A percentile compares a stretch with the other conserved stretches of the same genome.
Evolutionary conservation across 495 filamentous ascomycete species (phyloP).

Genomic region (Xylaria nigripes): DNA sequence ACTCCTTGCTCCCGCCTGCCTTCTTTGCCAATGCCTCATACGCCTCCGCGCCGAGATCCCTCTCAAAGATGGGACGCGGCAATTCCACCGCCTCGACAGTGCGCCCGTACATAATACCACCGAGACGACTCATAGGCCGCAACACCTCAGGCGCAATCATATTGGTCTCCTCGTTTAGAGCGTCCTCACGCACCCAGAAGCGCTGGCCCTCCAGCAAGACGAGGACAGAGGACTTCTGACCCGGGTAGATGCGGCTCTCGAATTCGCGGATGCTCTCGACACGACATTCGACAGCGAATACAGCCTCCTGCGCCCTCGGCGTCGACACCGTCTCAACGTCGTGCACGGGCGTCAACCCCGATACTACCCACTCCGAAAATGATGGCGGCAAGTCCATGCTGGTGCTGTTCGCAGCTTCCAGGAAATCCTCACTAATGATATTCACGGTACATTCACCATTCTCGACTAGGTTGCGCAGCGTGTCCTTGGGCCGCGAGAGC

Average conservation of each 20-base stretch:
- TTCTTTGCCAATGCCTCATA: constrained; percentile 29
- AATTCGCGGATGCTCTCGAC: constrained; percentile 67
- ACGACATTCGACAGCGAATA: constrained; percentile 74
- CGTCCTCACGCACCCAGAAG: constrained; percentile 89
- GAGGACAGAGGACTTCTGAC: constrained; percentile 64
- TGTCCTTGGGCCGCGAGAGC: constrained; percentile 59
- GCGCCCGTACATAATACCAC: constrained; percentile 76
- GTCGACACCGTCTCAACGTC: constrained; percentile 57
- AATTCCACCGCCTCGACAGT: constrained; percentile 68
- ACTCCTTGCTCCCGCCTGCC: neutral
- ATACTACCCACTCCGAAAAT: constrained; percentile 70
- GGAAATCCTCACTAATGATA: constrained; percentile 73
- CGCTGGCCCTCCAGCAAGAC: constrained; percentile 75
- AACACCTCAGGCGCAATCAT: constrained; percentile 62
- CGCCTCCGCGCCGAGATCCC: constrained; percentile 33
- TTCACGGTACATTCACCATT: constrained; percentile 76
- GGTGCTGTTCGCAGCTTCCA: constrained; percentile 81
- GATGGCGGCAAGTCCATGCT: constrained; percentile 73
- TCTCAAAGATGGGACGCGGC: constrained; percentile 58
- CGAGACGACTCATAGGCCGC: constrained; percentile 68
- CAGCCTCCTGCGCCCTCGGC: constrained; percentile 70
- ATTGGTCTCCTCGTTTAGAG: constrained; percentile 66
- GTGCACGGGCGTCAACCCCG: constrained; percentile 61
- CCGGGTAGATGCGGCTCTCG: constrained; percentile 57
- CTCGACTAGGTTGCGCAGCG: constrained; percentile 61